These are phyloP conservation scores for Smittium culicis DNA, from an alignment of 371 early-diverging fungal genomes.

Conservation along the genomic window DNA sequence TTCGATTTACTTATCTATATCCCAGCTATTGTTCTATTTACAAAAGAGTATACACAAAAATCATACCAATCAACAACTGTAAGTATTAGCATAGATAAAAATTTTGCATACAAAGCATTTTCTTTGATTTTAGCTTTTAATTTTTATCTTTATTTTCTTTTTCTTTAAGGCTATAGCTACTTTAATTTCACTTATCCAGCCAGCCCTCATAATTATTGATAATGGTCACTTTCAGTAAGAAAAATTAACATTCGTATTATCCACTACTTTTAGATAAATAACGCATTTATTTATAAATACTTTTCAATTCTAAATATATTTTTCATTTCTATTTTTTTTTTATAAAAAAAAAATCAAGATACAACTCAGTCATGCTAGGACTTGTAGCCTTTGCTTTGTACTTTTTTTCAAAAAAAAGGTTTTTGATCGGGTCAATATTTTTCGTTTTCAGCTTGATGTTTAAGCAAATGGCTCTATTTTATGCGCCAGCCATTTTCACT, in stretches of 20 bases:
- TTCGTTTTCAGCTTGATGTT: conserved; percentile 73
- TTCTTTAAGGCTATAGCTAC: conserved; percentile 27
- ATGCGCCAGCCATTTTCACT: conserved; percentile 74
- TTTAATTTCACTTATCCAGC: conserved; percentile 52
- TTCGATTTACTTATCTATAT: conserved; percentile 63
- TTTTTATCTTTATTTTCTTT: neutral
- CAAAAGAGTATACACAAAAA: conserved; percentile 6
- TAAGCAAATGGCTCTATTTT: conserved; percentile 95
- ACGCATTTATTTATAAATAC: too few species aligned
- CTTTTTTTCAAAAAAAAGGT: conserved; percentile 42
- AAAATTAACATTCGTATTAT: neutral
- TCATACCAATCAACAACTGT: conserved; percentile 28
- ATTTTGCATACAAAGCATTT: too few species aligned
- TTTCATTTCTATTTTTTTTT: neutral
- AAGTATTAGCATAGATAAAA: too few species aligned
- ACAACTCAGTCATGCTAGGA: conserved; percentile 89
- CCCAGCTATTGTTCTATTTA: conserved; percentile 51
- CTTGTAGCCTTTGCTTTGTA: conserved; percentile 59
- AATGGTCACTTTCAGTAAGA: conserved; percentile 84
- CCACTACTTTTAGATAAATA: too few species aligned
- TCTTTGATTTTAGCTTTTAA: too few species aligned
- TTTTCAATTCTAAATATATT: neutral
- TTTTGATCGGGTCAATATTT: conserved; percentile 51
- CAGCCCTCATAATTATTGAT: conserved; percentile 77
- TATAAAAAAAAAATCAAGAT: conserved; percentile 18